A percentile compares a stretch with the other conserved stretches of the same genome.
Evolutionary conservation across 441 rosid species (phyloP).

Genomic region (Pelargonium cotyledonis): DNA sequence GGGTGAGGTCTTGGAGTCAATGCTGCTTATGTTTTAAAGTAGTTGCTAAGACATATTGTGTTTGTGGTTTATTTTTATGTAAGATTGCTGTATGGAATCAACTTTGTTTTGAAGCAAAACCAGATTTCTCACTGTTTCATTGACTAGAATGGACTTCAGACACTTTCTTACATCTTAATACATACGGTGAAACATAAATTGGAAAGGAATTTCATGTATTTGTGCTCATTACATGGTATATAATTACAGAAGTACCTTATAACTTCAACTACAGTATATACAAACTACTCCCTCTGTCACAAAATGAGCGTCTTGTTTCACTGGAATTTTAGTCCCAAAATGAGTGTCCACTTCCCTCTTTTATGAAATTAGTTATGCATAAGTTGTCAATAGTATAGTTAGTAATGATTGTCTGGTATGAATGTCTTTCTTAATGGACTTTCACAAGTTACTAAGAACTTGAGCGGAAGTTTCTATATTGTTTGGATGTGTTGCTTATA

Average conservation of each 20-base stretch:
- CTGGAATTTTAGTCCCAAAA: too few relatives aligned
- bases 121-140: background rate
- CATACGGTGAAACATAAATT: background rate
- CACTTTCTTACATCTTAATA: background rate
- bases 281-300: too few relatives aligned
- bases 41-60: background rate
- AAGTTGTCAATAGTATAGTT: too few relatives aligned
- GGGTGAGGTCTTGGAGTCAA: conserved; percentile 5
- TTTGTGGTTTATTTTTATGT: background rate
- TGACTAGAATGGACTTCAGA: background rate
- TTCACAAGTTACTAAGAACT: too few relatives aligned
- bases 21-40: background rate
- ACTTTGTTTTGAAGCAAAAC: background rate
- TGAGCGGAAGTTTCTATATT: too few relatives aligned
- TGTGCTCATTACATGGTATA: background rate
- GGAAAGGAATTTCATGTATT: background rate
- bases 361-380: too few relatives aligned
- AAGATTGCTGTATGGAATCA: background rate
- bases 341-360: too few relatives aligned
- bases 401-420: too few relatives aligned
- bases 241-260: background rate
- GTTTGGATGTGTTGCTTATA: too few relatives aligned
- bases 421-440: too few relatives aligned
- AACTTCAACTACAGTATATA: too few relatives aligned
- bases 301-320: too few relatives aligned